Conservation (phyloP, 139 green algal species). For the Tetraselmis striata region DNA sequence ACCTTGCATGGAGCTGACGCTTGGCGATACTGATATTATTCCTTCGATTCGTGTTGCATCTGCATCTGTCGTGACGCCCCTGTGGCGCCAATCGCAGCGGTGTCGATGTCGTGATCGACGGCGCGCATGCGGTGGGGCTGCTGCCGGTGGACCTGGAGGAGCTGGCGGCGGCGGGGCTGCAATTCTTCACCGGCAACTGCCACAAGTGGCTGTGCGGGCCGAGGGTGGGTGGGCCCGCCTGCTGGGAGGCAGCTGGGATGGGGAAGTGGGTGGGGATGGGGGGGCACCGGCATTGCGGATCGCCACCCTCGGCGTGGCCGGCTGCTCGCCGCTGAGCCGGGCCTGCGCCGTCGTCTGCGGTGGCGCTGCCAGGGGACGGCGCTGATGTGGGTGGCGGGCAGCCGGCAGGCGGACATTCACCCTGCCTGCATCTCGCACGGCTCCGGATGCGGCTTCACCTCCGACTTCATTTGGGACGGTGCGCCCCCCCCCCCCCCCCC, state of each 20-base stretch:
- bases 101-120: constrained; percentile 55
- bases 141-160: constrained; percentile 29
- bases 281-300: too few species aligned
- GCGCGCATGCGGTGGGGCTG: constrained; percentile 48
- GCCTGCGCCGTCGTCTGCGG: too few species aligned
- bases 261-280: too few species aligned
- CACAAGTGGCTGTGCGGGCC: constrained; percentile 60
- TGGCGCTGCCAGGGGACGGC: constrained; percentile 48
- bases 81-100: constrained; percentile 28
- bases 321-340: too few species aligned
- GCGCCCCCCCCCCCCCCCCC: not conserved
- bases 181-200: constrained; percentile 49
- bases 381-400: constrained; percentile 39
- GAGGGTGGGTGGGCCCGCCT: constrained; percentile 10
- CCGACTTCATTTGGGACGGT: constrained; percentile 64
- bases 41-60: too few species aligned
- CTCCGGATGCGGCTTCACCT: constrained; percentile 42
- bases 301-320: too few species aligned
- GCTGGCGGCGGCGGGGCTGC: constrained; percentile 15
- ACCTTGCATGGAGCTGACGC: too few species aligned
- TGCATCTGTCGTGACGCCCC: not conserved
- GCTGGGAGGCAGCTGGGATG: too few species aligned
- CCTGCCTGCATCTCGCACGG: constrained; percentile 53
- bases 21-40: too few species aligned
- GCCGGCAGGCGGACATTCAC: constrained; percentile 21